These are phyloP conservation scores for Stagonosporopsis cucurbitacearum DNA, from an alignment of 2,329 filamentous ascomycete species.

Conservation along the genomic window DNA sequence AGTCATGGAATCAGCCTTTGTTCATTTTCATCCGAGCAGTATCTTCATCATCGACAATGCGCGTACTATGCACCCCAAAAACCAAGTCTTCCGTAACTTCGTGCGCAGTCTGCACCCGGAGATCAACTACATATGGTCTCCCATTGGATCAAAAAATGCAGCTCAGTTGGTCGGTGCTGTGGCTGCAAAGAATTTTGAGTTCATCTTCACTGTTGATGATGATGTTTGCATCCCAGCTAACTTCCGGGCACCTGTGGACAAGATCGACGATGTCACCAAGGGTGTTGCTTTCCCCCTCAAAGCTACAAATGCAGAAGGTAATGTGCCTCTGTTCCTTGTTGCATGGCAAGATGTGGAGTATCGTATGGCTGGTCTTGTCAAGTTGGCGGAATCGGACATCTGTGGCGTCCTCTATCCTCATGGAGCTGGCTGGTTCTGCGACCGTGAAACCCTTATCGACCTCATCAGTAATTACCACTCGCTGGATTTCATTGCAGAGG, in stretches of 20 bases:
- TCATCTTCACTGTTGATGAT: slow-evolving; percentile 28
- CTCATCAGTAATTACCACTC: slow-evolving; percentile 26
- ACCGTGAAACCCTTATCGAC: slow-evolving; percentile 24
- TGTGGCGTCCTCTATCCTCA: slow-evolving; percentile 27
- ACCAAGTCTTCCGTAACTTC: slow-evolving; percentile 21
- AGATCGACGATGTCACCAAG: slow-evolving; percentile 23
- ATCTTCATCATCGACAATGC: slow-evolving; percentile 27
- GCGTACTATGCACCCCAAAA: slow-evolving; percentile 12
- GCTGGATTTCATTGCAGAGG: slow-evolving; percentile 30
- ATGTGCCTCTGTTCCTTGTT: slow-evolving; percentile 22
- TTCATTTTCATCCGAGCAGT: slow-evolving; percentile 22
- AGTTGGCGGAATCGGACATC: slow-evolving; percentile 21
- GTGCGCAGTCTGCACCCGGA: slow-evolving; percentile 18
- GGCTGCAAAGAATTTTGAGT: slow-evolving; percentile 20
- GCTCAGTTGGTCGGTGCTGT: slow-evolving; percentile 27
- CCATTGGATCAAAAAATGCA: slow-evolving; percentile 28
- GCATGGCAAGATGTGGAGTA: slow-evolving; percentile 29
- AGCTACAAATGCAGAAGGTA: slow-evolving; percentile 19
- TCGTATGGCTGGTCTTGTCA: slow-evolving; percentile 21
- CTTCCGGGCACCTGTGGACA: slow-evolving; percentile 20
- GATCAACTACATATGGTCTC: slow-evolving; percentile 29
- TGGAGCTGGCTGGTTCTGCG: slow-evolving; percentile 28
- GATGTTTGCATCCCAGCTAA: slow-evolving; percentile 26
- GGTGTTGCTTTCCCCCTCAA: slow-evolving; percentile 26
- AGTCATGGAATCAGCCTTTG: slow-evolving; percentile 17